Conservation (phyloP, 1,284 basidiomycete species). For the Coniophora puteana region DNA sequence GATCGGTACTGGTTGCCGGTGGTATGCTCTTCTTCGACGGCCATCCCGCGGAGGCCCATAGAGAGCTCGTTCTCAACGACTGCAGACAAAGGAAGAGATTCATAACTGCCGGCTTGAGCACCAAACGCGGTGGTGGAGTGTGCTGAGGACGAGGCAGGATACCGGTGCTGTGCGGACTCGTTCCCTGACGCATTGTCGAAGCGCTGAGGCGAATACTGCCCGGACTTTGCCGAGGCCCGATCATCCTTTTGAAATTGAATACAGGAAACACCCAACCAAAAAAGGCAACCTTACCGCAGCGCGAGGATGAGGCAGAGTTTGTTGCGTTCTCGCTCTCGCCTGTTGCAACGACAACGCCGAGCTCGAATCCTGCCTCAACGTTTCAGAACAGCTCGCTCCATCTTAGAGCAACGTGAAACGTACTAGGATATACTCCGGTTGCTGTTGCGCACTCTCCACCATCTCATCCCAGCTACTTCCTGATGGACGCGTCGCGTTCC, state of each 20-base stretch:
- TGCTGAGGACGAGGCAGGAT: constrained; percentile 41
- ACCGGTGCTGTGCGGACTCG: constrained; percentile 38
- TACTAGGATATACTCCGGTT: constrained; percentile 46
- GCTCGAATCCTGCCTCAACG: constrained; percentile 30
- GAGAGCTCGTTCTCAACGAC: constrained; percentile 52
- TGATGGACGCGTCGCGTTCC: constrained; percentile 47
- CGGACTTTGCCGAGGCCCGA: constrained; percentile 41
- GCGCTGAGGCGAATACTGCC: constrained; percentile 51
- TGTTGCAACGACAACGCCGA: constrained; percentile 38
- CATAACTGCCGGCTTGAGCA: constrained; percentile 36
- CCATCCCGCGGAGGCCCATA: constrained; percentile 60
- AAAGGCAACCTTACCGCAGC: constrained; percentile 39
- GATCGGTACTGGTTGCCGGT: constrained; percentile 27
- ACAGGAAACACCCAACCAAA: constrained; percentile 11
- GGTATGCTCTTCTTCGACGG: constrained; percentile 57
- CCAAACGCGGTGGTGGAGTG: constrained; percentile 32
- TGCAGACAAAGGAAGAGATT: constrained; percentile 38
- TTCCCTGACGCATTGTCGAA: constrained; percentile 44
- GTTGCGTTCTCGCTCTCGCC: constrained; percentile 49
- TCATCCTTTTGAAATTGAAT: constrained; percentile 43
- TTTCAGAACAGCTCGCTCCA: constrained; percentile 5
- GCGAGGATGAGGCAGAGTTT: constrained; percentile 38
- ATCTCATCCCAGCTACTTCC: constrained; percentile 64
- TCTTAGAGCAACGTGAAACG: constrained; percentile 29
- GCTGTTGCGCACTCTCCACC: constrained; percentile 42